Conservation (phyloP, 164 flowering plant genomes). For the Tinospora cordifolia region DNA sequence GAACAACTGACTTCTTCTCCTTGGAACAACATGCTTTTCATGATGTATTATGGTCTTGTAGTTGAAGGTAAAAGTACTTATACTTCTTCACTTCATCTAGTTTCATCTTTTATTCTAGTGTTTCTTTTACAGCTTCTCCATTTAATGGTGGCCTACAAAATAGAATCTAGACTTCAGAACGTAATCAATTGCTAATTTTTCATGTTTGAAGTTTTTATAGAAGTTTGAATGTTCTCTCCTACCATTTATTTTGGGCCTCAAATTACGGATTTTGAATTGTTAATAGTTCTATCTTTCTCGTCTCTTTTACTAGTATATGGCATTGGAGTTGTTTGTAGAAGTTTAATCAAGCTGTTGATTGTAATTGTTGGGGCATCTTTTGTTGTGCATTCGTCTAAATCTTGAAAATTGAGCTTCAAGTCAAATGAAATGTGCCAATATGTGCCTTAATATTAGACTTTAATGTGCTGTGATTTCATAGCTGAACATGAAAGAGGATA, state of each 20-base stretch:
- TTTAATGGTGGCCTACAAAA: too few species aligned
- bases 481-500: too few species aligned
- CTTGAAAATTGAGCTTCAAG: too few species aligned
- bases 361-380: not conserved
- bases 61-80: slow-evolving; percentile 42
- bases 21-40: slow-evolving; percentile 81
- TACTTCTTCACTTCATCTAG: not conserved
- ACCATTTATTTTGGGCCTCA: too few species aligned
- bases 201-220: not conserved
- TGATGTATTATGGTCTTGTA: slow-evolving; percentile 71
- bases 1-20: slow-evolving; percentile 74
- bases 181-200: too few species aligned
- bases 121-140: not conserved
- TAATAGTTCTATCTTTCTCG: too few species aligned
- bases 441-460: too few species aligned
- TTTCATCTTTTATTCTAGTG: not conserved
- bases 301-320: not conserved
- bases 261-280: too few species aligned
- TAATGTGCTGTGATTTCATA: too few species aligned
- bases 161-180: too few species aligned
- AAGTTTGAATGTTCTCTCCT: not conserved
- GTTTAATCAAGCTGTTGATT: not conserved
- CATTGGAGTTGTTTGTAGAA: slow-evolving; percentile 1
- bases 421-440: too few species aligned
- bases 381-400: too few species aligned